Evolutionary conservation across 176 grass and related monocot genomes (phyloP), one percentile per base, ranked within the genome.

Genomic region (Cenchrus fungigraminus): DNA sequence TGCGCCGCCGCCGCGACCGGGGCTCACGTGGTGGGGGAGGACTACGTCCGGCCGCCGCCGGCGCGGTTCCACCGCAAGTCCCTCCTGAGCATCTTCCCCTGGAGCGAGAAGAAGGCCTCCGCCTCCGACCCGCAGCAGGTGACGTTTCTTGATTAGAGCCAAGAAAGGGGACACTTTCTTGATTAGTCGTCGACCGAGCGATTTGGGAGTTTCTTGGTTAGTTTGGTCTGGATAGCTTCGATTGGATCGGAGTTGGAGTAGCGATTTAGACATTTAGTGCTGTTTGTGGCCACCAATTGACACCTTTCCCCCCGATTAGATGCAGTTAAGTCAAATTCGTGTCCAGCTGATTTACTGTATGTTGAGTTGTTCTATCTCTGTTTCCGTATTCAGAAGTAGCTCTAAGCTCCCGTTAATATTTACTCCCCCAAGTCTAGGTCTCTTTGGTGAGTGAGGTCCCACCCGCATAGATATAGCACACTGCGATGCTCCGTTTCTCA

Each of bases 91-190:
- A 47, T 91, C 79, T 87, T 84, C 59, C 85, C 85, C 4, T 91
- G 89, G 89, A 69, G 69, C 85, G 68, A 81, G 78, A 77, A 62
- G 73, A 82, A 83, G 57, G 57, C 81, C 44, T 89, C 87, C 55
- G 54, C 74, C 28, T 84, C 78, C 52, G 79, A 90, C 72, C 89
- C 92, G 28, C 87, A 92, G 60, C 92, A 94, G 85, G 92, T 94
- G 82, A 79, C 3, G 25, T n/a, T 34, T 40, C 37, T 40, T 40
- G 37, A 40, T 40, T 40, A 40, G 65, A 11, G 32, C 25, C 9
- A 76, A 59, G 46, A 63, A 45, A 32, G 12, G 52, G 2, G 22
- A 14, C 25, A 15, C 8, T 78, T 58, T 64, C 15, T 76, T 73
- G 67, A 81, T 88, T 58, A 58, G 57, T 20, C 22, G 32, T 22